Base-by-base conservation (phyloP, 768 basidiomycete genomes). In the Psilocybe tampanensis region DNA sequence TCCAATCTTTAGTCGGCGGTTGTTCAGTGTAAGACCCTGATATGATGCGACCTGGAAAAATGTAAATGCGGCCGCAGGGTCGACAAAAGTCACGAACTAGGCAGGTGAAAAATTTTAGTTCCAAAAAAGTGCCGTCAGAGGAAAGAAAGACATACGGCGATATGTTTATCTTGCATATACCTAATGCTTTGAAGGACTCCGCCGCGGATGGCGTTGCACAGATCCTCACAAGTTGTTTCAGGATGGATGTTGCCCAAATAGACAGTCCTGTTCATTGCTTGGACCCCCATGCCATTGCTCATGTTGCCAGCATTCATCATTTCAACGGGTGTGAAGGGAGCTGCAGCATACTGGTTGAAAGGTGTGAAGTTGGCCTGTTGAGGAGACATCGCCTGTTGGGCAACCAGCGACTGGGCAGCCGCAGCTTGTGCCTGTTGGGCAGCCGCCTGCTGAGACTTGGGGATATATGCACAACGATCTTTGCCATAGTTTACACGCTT, bases 401-500 rank as follows among this genome's bases (percentile, higher is more conserved):
- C 89, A 44, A 79, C 78, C 47, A 78, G 72, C 2, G 77, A 88
- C 68, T 92, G 90, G 0, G 90, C 90, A 4, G 90, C 91, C n/a
- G 89, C 91, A 22, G 88, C 90, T 66, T 93, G 91, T 7, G 91
- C 91, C 48, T 90, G 89, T 64, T 91, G 90, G 2, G 91, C 91
- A 9, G 90, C 91, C 0, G 86, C 94, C 75, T 90, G 95, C 73
- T 90, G 95, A 33, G 90, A 95, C 76, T 93, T 98, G 63, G 97
- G 97, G 22, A 98, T 90, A 70, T 97, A 98, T 11, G 95, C 95
- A 62, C 96, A 98, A 54, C 96, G 92, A 70, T 99, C 97, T 74
- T 99, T 99, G 67, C 96, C 96, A 66, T 95, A 99, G 74, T 95
- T 96, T 72, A 99, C 94, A 45, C 95, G 88, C 69, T 95, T 97